These are phyloP conservation scores for Kazachstania bromeliacearum DNA, from an alignment of 805 yeast species.

Conservation along the genomic window DNA sequence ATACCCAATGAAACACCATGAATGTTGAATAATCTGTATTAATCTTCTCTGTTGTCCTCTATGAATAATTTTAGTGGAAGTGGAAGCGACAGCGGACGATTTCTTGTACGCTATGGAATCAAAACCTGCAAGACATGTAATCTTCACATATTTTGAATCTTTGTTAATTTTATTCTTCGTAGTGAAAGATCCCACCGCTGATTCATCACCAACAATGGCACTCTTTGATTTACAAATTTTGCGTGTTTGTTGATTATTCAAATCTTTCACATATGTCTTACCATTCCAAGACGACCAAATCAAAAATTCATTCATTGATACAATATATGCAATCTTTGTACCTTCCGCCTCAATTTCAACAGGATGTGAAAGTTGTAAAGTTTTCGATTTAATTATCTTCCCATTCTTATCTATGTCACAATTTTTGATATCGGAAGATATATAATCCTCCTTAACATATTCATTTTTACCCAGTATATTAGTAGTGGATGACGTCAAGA, in stretches of 20 bases:
- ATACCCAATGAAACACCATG: constrained; percentile 28
- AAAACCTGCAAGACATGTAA: not conserved
- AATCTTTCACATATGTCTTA: constrained; percentile 1
- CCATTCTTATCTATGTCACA: no score
- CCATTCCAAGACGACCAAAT: constrained; percentile 6
- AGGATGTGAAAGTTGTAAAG: not conserved
- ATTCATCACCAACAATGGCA: constrained; percentile 15
- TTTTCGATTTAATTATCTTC: not conserved
- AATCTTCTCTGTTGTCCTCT: constrained; percentile 12
- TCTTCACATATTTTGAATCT: constrained; percentile 1
- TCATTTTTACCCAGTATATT: constrained; percentile 1
- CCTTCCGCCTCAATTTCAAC: not conserved
- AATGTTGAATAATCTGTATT: constrained; percentile 5
- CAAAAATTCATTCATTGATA: not conserved
- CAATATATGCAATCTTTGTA: constrained; percentile 1
- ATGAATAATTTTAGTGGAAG: not conserved
- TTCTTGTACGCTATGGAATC: not conserved
- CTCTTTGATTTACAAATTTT: constrained; percentile 17
- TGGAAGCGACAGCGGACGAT: not conserved
- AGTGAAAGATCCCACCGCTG: constrained; percentile 18
- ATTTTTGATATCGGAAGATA: not conserved
- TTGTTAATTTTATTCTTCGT: constrained; percentile 1
- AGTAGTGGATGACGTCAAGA: constrained; percentile 18
- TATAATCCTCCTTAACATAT: not conserved
- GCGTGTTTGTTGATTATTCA: not conserved